Evolutionary conservation across 208 protist species (phyloP), one percentile per base, ranked within the genome.

Genomic region (Novymonas esmeraldas): DNA sequence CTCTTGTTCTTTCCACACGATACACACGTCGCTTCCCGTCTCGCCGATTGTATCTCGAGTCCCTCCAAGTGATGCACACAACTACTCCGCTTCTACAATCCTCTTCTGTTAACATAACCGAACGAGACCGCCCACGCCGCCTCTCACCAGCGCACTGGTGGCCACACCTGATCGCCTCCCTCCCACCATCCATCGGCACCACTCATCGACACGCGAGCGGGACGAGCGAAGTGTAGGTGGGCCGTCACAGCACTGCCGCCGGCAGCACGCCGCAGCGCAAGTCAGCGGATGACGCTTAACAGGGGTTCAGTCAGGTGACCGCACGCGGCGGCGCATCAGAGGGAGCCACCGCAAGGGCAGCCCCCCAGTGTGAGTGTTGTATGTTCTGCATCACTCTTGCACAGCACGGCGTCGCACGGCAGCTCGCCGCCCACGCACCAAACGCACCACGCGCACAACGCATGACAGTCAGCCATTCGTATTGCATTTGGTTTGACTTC

Each of bases 141-240:
- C n/a, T n/a, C n/a, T n/a, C n/a, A n/a, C n/a, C n/a, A n/a, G n/a
- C n/a, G n/a, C n/a, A n/a, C n/a, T n/a, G n/a, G n/a, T n/a, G n/a
- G n/a, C n/a, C n/a, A n/a, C n/a, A n/a, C n/a, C n/a, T n/a, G n/a
- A n/a, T n/a, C n/a, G n/a, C n/a, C 67, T 73, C 39, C 67, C 58
- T 67, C 68, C 26, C 69, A 75, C 59, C 59, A 75, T 75, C 69
- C 69, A 69, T 75, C 69, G 69, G 48, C 69, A 68, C 69, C 54
- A 62, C 62, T 39, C 69, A 75, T 54, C 36, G 41, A 60, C 58
- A 50, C 34, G 55, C 28, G 56, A 77, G 74, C 70, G 64, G 58
- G 78, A 70, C 78, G 78, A 84, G 78, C 78, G 73, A 84, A 84
- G 73, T 71, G 69, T 41, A 79, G 78, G 69, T 70, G 5, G 29